Evolutionary conservation across 1,284 basidiomycete genomes (phyloP), one percentile per base, ranked within the genome.

Genomic region (Ustilago hordei): DNA sequence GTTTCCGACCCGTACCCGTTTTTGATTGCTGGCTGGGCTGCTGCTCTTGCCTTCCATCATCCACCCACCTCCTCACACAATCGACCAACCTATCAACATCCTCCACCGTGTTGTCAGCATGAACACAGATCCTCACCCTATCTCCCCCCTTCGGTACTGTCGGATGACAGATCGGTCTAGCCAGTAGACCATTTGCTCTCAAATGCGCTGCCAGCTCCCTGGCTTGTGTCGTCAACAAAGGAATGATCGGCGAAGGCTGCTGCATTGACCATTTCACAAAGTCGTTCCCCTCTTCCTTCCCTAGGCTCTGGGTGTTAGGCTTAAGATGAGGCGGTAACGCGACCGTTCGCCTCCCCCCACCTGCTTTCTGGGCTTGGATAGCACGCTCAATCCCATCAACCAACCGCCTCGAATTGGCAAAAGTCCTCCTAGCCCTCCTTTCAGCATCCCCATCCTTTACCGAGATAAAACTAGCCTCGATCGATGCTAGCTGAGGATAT

Each of bases 121-220:
- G 93, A 43, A 95, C 84, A 86, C 94, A 96, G 23, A 95, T 90
- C 0, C 94, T 87, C 6, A 95, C 91, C n/a, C 94, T 90, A 60
- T 94, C 92, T 63, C 90, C 89, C 11, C 93, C 93, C 70, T 91
- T 91, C 0, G 93, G 93, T 0, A 95, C 94, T 0, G 93, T 95
- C 5, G 86, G 86, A 64, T 86, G 86, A 19, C 91, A 91, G 60
- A 95, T 95, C 0, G 93, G 91, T 3, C 93, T 90, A 0, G 92
- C 92, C 78, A 92, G 90, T 81, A 92, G 87, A 0, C 91, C 91
- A 8, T 88, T 87, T 11, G 86, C 81, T 52, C 89, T 88, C 31
- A 95, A 90, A 81, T 91, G 89, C 1, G 89, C 88, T 0, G 93
- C 91, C 28, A 95, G 89, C 0, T 90, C 89, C 0, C 91, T 91